Percentiles rank a stretch among this genome's conserved stretches.
These are phyloP conservation scores for Fagus crenata DNA, from an alignment of 306 rosid species.

Conservation along the genomic window DNA sequence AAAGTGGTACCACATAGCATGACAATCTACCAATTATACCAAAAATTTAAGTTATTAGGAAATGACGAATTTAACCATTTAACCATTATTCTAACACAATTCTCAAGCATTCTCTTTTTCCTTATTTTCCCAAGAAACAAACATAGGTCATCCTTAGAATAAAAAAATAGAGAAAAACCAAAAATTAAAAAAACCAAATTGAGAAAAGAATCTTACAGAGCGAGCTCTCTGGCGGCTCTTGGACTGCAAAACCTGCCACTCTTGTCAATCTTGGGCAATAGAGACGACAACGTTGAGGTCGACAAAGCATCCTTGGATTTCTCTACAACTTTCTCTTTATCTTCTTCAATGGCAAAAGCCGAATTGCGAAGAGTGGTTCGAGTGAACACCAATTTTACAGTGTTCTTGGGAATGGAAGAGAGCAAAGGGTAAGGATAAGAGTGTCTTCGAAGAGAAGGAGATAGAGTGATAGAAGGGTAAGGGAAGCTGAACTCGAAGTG, in stretches of 20 bases:
- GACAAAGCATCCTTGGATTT: conserved; percentile 26
- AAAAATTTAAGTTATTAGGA: too few relatives aligned
- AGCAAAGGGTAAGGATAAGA: not conserved
- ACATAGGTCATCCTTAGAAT: not conserved
- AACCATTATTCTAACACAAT: too few relatives aligned
- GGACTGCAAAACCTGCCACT: conserved; percentile 88
- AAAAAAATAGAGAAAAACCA: not conserved
- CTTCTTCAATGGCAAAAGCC: conserved; percentile 40
- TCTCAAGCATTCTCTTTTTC: not conserved
- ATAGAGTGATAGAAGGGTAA: too few relatives aligned
- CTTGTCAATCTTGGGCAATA: conserved; percentile 74
- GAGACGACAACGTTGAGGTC: conserved; percentile 9
- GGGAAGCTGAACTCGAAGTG: conserved; percentile 5
- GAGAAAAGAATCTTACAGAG: conserved; percentile 49
- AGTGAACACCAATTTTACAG: conserved; percentile 18
- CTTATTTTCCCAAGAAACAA: not conserved
- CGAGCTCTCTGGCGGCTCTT: conserved; percentile 94
- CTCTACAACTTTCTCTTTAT: not conserved
- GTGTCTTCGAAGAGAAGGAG: not conserved
- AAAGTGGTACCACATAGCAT: too few relatives aligned
- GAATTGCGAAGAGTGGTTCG: conserved; percentile 44
- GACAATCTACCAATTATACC: too few relatives aligned
- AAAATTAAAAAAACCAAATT: not conserved
- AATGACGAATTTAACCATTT: too few relatives aligned
- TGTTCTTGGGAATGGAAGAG: conserved; percentile 10